Evolutionary conservation across 2,329 filamentous ascomycete species (phyloP).

Genomic region (Aspergillus sergii): DNA sequence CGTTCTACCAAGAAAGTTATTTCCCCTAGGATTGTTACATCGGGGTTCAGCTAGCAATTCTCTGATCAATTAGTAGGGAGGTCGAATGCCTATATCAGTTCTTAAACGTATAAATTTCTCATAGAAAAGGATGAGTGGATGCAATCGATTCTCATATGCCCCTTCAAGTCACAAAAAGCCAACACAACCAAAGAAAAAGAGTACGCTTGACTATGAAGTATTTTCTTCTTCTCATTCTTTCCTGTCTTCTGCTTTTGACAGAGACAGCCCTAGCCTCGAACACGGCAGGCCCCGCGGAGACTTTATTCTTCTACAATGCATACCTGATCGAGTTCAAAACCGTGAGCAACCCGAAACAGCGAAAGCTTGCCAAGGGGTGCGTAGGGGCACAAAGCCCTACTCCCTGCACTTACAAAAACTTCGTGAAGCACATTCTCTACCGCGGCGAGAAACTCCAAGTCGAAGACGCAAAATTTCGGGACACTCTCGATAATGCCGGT

Average conservation of each 20-base stretch:
- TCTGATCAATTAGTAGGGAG: background rate
- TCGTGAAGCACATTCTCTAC: background rate
- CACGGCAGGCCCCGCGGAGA: background rate
- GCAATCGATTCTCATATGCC: background rate
- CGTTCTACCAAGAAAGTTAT: background rate
- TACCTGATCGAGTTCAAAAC: background rate
- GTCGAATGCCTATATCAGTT: background rate
- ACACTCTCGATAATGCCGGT: background rate
- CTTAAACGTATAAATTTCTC: background rate
- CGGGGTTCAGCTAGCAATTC: background rate
- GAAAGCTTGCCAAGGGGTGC: background rate
- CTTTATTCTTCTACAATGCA: background rate
- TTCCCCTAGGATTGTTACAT: background rate
- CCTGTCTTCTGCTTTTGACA: background rate
- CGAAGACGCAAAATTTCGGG: background rate
- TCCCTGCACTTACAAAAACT: background rate
- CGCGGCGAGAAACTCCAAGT: too few relatives aligned
- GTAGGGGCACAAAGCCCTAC: background rate
- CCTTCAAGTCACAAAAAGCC: background rate
- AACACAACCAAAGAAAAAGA: background rate
- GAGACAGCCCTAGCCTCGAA: background rate
- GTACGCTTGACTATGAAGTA: background rate
- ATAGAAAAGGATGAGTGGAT: background rate
- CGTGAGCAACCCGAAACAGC: background rate
- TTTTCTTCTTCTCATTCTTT: background rate